Percentiles rank a stretch among this genome's conserved stretches.
Conservation (phyloP, 1,284 basidiomycete genomes). For the Amylostereum areolatum region DNA sequence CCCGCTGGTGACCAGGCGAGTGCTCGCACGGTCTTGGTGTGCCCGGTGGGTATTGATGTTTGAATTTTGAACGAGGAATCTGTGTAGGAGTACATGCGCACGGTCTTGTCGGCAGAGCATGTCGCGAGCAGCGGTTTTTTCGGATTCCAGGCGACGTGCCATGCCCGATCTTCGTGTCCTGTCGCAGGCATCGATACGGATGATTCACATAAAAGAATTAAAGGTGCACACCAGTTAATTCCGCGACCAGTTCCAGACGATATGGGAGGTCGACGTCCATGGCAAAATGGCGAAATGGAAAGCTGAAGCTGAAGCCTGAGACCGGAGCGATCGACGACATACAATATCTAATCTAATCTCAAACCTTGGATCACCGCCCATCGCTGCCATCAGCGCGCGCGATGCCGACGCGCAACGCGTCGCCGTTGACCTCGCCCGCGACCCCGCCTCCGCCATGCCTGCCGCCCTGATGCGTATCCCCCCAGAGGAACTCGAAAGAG, state of each 20-base stretch:
- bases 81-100: conserved; percentile 77
- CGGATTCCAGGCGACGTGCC: conserved; percentile 93
- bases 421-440: too few relatives aligned
- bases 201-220: background rate
- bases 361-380: too few relatives aligned
- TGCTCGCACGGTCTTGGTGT: conserved; percentile 86
- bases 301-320: too few relatives aligned
- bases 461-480: too few relatives aligned
- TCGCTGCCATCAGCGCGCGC: too few relatives aligned
- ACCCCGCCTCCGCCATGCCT: too few relatives aligned
- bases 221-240: conserved; percentile 7
- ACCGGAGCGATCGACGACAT: too few relatives aligned
- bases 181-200: background rate
- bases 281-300: too few relatives aligned
- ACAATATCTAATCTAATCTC: too few relatives aligned
- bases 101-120: conserved; percentile 91
- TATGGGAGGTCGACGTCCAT: conserved; percentile 10
- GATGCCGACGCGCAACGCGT: too few relatives aligned
- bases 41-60: conserved; percentile 73
- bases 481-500: too few relatives aligned
- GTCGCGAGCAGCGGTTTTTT: conserved; percentile 79
- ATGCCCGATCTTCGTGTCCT: conserved; percentile 85
- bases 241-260: conserved; percentile 5
- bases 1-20: conserved; percentile 92
- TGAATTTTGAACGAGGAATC: conserved; percentile 47